These are phyloP conservation scores for Beauveria bassiana DNA, from an alignment of 2,329 filamentous ascomycete species.

Conservation along the genomic window DNA sequence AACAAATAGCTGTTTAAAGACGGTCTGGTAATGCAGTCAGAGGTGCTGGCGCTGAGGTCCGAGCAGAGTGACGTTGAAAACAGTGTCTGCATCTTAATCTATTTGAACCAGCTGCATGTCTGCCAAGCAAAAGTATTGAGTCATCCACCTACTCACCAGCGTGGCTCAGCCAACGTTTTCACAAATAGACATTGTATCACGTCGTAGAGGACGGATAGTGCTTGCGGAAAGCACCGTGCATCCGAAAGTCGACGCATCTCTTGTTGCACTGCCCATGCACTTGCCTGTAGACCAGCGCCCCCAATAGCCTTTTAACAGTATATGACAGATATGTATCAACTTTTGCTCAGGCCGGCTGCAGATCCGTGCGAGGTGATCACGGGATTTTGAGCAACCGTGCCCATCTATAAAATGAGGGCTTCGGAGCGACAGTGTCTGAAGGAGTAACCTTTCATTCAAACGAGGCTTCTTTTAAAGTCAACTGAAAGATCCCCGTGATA, in stretches of 20 bases:
- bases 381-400: background rate
- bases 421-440: background rate
- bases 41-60: no score
- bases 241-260: background rate
- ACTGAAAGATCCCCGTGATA: background rate
- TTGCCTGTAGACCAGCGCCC: background rate
- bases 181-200: no score
- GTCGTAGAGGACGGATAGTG: no score
- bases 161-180: no score
- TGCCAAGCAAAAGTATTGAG: no score
- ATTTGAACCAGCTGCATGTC: no score
- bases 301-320: background rate
- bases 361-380: background rate
- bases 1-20: no score
- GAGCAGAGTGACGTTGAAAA: no score
- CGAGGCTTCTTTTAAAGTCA: background rate
- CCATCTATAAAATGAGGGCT: background rate
- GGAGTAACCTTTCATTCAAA: background rate
- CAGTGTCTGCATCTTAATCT: no score
- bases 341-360: background rate
- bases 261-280: background rate
- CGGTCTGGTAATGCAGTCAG: no score
- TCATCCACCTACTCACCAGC: no score
- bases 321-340: background rate
- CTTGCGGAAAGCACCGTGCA: no score